These are phyloP conservation scores for Tylopilus plumbeoviolaceoides DNA, from an alignment of 768 basidiomycete genomes.

Conservation along the genomic window DNA sequence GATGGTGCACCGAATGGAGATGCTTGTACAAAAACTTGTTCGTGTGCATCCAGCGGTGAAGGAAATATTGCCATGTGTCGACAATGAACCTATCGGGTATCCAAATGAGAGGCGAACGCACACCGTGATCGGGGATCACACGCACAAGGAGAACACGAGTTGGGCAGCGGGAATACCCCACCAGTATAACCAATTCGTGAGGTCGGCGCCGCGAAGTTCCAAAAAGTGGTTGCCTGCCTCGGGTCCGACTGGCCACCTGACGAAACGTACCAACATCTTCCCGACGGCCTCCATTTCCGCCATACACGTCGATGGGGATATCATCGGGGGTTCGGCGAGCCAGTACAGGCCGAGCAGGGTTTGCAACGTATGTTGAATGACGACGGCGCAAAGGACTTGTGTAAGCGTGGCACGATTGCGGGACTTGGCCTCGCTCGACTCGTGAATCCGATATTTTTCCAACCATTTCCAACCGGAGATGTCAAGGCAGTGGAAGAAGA, in stretches of 20 bases:
- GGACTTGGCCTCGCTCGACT: conserved; percentile 69
- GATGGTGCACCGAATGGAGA: conserved; percentile 92
- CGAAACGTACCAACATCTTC: conserved; percentile 36
- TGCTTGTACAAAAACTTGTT: conserved; percentile 89
- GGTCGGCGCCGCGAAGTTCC: conserved; percentile 33
- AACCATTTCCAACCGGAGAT: conserved; percentile 71
- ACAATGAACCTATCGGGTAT: conserved; percentile 67
- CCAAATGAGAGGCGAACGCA: not conserved
- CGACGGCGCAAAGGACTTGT: conserved; percentile 75
- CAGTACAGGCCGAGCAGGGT: conserved; percentile 69
- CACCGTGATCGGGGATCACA: conserved; percentile 16
- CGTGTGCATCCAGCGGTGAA: conserved; percentile 88
- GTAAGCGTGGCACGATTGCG: conserved; percentile 70
- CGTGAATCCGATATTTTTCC: conserved; percentile 84
- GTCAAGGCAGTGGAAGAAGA: conserved; percentile 82
- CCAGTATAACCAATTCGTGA: conserved; percentile 81
- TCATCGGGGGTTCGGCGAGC: conserved; percentile 45
- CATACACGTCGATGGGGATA: conserved; percentile 37
- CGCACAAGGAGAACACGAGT: conserved; percentile 79
- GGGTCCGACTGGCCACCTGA: conserved; percentile 40
- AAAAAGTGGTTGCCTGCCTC: conserved; percentile 36
- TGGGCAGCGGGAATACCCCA: conserved; percentile 81
- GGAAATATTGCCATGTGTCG: conserved; percentile 98
- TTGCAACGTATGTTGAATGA: conserved; percentile 85
- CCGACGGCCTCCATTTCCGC: conserved; percentile 40